Percentiles rank a stretch among this genome's conserved stretches.
These are phyloP conservation scores for Thalassiosira pacifica DNA, from an alignment of 352 stramenopile genomes.

Conservation along the genomic window DNA sequence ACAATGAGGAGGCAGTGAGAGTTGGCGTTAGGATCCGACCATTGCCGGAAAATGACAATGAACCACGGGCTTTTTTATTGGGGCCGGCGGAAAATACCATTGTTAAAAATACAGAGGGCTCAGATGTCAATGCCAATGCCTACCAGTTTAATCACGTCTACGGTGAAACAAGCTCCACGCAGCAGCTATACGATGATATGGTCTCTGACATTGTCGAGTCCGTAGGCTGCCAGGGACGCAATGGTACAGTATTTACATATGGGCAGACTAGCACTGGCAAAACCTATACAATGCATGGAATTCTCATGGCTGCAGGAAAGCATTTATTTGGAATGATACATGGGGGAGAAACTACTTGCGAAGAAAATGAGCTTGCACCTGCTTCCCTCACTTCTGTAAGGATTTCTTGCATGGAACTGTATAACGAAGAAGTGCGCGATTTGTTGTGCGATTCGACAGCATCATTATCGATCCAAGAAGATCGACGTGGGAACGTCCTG, in stretches of 20 bases:
- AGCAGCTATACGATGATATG: constrained; percentile 90
- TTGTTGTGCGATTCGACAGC: constrained; percentile 32
- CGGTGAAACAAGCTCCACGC: constrained; percentile 61
- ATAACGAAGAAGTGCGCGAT: constrained; percentile 69
- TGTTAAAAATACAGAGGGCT: constrained; percentile 15
- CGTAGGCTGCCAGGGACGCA: constrained; percentile 85
- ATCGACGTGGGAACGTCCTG: constrained; percentile 44
- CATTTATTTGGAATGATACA: constrained; percentile 50
- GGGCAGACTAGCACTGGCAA: constrained; percentile 84
- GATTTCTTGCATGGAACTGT: constrained; percentile 68
- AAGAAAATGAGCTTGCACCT: not conserved
- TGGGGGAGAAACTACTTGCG: not conserved
- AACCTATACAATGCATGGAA: constrained; percentile 63
- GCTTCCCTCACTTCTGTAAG: constrained; percentile 28
- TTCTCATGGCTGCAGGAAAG: constrained; percentile 46
- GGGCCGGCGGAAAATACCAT: constrained; percentile 25
- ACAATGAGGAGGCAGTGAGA: constrained; percentile 45
- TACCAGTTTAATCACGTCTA: constrained; percentile 74
- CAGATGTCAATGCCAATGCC: not conserved
- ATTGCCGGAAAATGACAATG: constrained; percentile 2
- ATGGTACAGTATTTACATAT: constrained; percentile 85
- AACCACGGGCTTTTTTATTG: constrained; percentile 23
- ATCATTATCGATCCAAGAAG: constrained; percentile 56
- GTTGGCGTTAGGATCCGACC: constrained; percentile 55
- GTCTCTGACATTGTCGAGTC: constrained; percentile 90